Conservation (phyloP, 352 stramenopile species). For the Globisporangium cederbergense region DNA sequence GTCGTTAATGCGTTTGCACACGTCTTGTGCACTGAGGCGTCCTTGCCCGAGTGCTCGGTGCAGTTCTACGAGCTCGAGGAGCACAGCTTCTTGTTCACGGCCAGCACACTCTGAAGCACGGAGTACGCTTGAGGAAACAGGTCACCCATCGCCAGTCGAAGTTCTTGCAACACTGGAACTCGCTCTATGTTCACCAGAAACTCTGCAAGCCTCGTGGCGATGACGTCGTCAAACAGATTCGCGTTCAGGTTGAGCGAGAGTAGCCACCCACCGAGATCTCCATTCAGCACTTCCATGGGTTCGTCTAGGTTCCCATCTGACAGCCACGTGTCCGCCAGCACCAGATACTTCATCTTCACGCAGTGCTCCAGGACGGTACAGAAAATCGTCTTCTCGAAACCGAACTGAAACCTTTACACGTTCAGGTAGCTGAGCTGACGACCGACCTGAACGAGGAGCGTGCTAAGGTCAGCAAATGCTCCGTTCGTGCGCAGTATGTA, state of each 20-base stretch:
- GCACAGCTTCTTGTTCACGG: conserved; percentile 10
- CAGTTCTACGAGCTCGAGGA: neutral
- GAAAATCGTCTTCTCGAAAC: neutral
- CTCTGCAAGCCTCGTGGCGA: neutral
- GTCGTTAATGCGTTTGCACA: neutral
- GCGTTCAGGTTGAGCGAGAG: conserved; percentile 8
- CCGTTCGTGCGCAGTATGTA: neutral
- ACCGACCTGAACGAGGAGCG: conserved; percentile 1
- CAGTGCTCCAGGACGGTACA: neutral
- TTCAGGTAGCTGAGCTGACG: neutral
- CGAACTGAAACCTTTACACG: neutral
- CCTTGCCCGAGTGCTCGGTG: neutral
- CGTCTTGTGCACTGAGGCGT: neutral
- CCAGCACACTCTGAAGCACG: neutral
- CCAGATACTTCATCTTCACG: conserved; percentile 7
- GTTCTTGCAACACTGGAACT: conserved; percentile 12
- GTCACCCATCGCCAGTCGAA: neutral
- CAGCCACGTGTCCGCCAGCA: neutral
- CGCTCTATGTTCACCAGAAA: neutral
- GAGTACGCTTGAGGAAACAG: neutral
- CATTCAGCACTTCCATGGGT: neutral
- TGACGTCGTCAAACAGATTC: neutral
- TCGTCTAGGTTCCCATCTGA: neutral
- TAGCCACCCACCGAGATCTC: neutral
- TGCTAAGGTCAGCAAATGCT: neutral